phyloP scores from a whole-genome alignment of 495 filamentous ascomycete species.

The Tuber melanosporum region DNA sequence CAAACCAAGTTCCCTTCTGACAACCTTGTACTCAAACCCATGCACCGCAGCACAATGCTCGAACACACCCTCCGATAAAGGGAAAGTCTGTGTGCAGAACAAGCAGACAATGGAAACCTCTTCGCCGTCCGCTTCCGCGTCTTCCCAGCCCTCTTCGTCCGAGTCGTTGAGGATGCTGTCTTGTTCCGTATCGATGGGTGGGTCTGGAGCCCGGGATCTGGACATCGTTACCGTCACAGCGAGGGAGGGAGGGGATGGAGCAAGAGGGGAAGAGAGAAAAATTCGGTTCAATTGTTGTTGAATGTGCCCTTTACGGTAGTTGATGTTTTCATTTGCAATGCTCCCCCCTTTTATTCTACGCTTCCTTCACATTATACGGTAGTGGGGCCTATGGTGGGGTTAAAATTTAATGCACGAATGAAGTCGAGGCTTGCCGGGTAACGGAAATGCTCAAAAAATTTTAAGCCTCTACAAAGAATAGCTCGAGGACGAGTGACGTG shows the following conservation, averaged over 20 bases:
- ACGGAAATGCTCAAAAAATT: not conserved
- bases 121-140: conserved; percentile 59
- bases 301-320: not conserved
- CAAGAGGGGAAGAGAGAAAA: not conserved
- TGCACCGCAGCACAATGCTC: conserved; percentile 64
- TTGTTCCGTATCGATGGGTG: not conserved
- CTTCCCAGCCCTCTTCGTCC: conserved; percentile 60
- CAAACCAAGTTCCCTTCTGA: conserved; percentile 52
- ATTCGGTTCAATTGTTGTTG: not conserved
- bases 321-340: not conserved
- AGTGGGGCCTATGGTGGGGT: not conserved
- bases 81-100: conserved; percentile 48
- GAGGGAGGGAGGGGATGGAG: not conserved
- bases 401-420: not conserved
- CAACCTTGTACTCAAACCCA: conserved; percentile 64
- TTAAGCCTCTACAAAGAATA: not conserved
- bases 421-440: not conserved
- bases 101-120: conserved; percentile 43
- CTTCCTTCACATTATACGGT: not conserved
- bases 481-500: not conserved
- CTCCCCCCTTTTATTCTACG: not conserved
- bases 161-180: conserved; percentile 1
- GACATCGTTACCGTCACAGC: not conserved
- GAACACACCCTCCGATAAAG: conserved; percentile 72
- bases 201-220: not conserved